Conservation (phyloP, 139 green algal genomes). For the Diplosphaera chodatii region DNA sequence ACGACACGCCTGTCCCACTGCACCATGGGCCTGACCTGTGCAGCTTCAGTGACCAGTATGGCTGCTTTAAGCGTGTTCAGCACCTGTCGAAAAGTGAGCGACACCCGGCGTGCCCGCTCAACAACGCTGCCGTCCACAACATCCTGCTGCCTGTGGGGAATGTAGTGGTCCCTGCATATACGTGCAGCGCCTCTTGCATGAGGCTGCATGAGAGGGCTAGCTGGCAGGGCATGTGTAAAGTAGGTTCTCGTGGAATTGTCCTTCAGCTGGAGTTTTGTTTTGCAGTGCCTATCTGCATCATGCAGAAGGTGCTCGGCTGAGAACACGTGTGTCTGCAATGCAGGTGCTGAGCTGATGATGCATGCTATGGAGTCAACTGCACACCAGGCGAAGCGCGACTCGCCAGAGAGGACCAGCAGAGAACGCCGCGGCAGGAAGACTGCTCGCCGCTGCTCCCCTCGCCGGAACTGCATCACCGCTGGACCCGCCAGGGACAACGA, state of each 20-base stretch:
- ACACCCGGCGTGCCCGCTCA: conserved; percentile 54
- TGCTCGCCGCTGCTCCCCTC: conserved; percentile 15
- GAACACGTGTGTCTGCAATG: no score
- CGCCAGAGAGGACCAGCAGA: conserved; percentile 80
- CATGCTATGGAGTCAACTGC: no score
- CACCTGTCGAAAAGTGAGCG: conserved; percentile 84
- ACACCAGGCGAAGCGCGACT: conserved; percentile 76
- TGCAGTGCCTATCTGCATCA: no score
- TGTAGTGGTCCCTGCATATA: conserved; percentile 86
- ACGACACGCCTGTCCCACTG: neutral
- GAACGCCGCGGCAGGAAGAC: conserved; percentile 73
- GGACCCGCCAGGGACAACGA: conserved; percentile 71
- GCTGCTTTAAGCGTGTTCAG: neutral
- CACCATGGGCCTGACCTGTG: neutral
- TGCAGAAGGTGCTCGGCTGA: no score
- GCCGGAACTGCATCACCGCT: conserved; percentile 83
- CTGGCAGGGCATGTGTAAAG: no score
- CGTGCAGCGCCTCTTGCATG: no score
- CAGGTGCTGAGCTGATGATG: no score
- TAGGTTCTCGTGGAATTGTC: no score
- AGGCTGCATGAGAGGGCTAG: no score
- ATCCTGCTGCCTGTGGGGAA: conserved; percentile 84
- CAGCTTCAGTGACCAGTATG: neutral
- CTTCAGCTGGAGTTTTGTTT: no score
- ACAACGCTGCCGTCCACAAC: conserved; percentile 33